Evolutionary conservation across 2,329 filamentous ascomycete genomes (phyloP).

Genomic region (Diplocarpon mali): DNA sequence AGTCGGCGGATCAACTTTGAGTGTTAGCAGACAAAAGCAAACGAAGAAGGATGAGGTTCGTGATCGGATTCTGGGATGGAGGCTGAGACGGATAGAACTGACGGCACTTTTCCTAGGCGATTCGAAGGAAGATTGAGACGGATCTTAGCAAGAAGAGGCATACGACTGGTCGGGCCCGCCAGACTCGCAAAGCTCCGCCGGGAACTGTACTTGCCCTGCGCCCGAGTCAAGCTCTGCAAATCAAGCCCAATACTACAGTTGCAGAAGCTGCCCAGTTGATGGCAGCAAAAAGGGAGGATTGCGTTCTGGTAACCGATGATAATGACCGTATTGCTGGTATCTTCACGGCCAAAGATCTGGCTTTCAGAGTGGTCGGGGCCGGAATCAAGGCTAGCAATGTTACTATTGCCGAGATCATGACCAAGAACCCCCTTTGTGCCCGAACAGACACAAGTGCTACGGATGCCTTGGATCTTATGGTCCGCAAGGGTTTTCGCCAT

Average conservation of each 20-base stretch:
- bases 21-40: constrained; percentile 91
- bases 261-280: constrained; percentile 96
- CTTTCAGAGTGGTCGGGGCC: constrained; percentile 87
- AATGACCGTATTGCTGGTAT: constrained; percentile 97
- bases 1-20: constrained; percentile 54
- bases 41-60: constrained; percentile 93
- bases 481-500: constrained; percentile 94
- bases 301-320: constrained; percentile 93
- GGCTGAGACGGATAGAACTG: constrained; percentile 8
- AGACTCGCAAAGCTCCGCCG: constrained; percentile 85
- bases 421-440: constrained; percentile 95
- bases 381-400: constrained; percentile 82
- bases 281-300: constrained; percentile 97
- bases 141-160: constrained; percentile 98
- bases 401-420: constrained; percentile 98
- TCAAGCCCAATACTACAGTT: constrained; percentile 89
- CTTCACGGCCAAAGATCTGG: constrained; percentile 97
- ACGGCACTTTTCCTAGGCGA: constrained; percentile 51
- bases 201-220: constrained; percentile 93
- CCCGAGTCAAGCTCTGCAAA: constrained; percentile 91
- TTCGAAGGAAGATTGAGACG: constrained; percentile 91
- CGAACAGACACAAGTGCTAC: constrained; percentile 97
- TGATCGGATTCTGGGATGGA: constrained; percentile 1
- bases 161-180: constrained; percentile 63
- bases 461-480: constrained; percentile 95